These are phyloP conservation scores for Colletotrichum neosansevieriae DNA, from an alignment of 2,329 filamentous ascomycete species.

Conservation along the genomic window DNA sequence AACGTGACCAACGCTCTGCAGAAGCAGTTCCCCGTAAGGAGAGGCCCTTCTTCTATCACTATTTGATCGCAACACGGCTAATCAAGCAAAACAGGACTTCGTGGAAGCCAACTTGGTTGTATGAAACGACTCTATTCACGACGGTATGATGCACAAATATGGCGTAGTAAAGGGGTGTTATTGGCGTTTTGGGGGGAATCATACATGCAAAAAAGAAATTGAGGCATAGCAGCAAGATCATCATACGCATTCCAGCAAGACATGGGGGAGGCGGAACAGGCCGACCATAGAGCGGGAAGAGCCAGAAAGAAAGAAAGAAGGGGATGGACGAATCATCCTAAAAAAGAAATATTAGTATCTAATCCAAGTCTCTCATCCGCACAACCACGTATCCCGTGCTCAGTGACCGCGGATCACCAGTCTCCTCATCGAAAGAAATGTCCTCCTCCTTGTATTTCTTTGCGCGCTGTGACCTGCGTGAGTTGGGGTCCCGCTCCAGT, in stretches of 20 bases:
- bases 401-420: slow-evolving; percentile 58
- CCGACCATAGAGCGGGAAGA: slow-evolving; percentile 14
- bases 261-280: not conserved
- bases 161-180: slow-evolving; percentile 24
- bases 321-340: slow-evolving; percentile 12
- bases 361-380: slow-evolving; percentile 64
- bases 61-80: not conserved
- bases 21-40: slow-evolving; percentile 77
- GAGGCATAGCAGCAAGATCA: slow-evolving; percentile 34
- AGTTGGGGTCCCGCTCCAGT: slow-evolving; percentile 32
- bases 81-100: slow-evolving; percentile 59
- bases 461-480: slow-evolving; percentile 44
- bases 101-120: slow-evolving; percentile 66
- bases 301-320: not conserved
- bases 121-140: slow-evolving; percentile 41
- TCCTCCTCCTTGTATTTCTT: slow-evolving; percentile 54
- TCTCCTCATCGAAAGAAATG: slow-evolving; percentile 61
- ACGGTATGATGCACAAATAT: slow-evolving; percentile 3
- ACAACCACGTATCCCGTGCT: slow-evolving; percentile 68
- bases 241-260: not conserved
- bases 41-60: slow-evolving; percentile 35
- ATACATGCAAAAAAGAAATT: slow-evolving; percentile 4
- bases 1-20: slow-evolving; percentile 85
- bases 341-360: slow-evolving; percentile 41
- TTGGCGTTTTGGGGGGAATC: slow-evolving; percentile 33